Evolutionary conservation across 2,329 filamentous ascomycete genomes (phyloP).

Genomic region (Epichloe hybrida): DNA sequence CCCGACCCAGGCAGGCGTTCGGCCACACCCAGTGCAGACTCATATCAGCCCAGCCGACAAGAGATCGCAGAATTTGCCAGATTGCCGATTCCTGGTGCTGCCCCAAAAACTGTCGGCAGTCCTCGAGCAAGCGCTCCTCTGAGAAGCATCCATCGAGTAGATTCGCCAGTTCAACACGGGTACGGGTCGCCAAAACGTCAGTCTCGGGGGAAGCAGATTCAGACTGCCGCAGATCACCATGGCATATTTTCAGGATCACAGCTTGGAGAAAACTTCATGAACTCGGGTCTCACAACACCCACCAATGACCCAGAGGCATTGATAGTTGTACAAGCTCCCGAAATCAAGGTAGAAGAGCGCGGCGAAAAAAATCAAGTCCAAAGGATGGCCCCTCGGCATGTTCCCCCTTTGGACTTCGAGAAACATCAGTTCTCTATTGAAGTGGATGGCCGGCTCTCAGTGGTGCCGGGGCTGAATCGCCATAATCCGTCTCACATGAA

Average conservation of each 20-base stretch:
- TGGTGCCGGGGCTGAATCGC: constrained; percentile 15
- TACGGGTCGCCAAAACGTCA: constrained; percentile 9
- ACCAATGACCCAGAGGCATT: constrained; percentile 15
- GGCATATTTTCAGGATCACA: constrained; percentile 25
- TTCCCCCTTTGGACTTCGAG: not conserved
- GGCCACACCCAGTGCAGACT: constrained; percentile 8
- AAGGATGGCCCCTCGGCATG: not conserved
- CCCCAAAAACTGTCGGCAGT: constrained; percentile 6
- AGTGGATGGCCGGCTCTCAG: constrained; percentile 14
- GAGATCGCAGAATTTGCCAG: constrained; percentile 21
- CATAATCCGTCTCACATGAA: constrained; percentile 16
- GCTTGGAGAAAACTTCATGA: constrained; percentile 26
- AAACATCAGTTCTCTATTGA: constrained; percentile 3
- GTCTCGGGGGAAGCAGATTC: not conserved
- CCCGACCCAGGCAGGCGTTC: constrained; percentile 8
- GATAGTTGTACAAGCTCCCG: constrained; percentile 5
- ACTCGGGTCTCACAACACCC: constrained; percentile 24
- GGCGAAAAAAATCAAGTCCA: not conserved
- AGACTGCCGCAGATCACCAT: constrained; percentile 3
- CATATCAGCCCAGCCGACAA: constrained; percentile 13
- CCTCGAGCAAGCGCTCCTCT: constrained; percentile 1
- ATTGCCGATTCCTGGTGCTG: constrained; percentile 20
- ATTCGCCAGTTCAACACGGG: constrained; percentile 7
- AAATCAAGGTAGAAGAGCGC: constrained; percentile 3
- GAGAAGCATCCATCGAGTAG: constrained; percentile 11